These are phyloP conservation scores for Aschersonia sp. DNA, from an alignment of 2,329 filamentous ascomycete genomes.

Conservation along the genomic window DNA sequence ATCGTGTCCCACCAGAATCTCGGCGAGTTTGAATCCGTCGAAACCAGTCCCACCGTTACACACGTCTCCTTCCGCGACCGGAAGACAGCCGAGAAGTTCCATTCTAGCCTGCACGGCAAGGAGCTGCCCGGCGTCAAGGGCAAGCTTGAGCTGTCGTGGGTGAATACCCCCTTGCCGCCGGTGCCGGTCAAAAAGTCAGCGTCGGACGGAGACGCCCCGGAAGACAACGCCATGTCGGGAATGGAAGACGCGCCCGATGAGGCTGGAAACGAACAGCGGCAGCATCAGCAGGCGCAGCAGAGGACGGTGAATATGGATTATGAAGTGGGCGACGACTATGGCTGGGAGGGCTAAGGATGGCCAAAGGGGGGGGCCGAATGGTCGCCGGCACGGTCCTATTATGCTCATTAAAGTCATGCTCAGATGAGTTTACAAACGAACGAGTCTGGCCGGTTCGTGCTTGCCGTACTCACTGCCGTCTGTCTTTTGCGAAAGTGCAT, in stretches of 20 bases:
- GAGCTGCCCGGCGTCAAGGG: conserved; percentile 47
- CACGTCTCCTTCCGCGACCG: conserved; percentile 51
- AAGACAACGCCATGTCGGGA: conserved; percentile 12
- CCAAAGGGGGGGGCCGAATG: background rate
- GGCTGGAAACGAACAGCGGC: conserved; percentile 9
- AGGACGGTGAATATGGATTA: conserved; percentile 33
- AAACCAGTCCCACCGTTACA: conserved; percentile 29
- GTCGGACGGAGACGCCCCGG: conserved; percentile 12
- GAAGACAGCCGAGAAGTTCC: conserved; percentile 57
- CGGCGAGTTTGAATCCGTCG: conserved; percentile 46
- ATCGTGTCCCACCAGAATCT: conserved; percentile 29
- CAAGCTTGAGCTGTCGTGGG: conserved; percentile 53
- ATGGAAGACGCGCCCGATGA: conserved; percentile 11
- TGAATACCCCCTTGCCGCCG: conserved; percentile 5
- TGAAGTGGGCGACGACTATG: conserved; percentile 35
- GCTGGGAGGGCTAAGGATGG: conserved; percentile 19
- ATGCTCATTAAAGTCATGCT: too few species aligned
- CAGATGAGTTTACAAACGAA: too few species aligned
- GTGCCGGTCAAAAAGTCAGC: background rate
- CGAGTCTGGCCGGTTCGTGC: too few species aligned
- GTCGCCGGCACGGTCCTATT: background rate
- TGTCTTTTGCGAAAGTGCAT: too few species aligned
- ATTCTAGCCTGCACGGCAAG: conserved; percentile 39
- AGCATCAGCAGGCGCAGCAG: conserved; percentile 7
- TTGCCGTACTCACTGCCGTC: too few species aligned